Base-by-base conservation (phyloP, 768 basidiomycete genomes). In the Botryobasidium botryosum region DNA sequence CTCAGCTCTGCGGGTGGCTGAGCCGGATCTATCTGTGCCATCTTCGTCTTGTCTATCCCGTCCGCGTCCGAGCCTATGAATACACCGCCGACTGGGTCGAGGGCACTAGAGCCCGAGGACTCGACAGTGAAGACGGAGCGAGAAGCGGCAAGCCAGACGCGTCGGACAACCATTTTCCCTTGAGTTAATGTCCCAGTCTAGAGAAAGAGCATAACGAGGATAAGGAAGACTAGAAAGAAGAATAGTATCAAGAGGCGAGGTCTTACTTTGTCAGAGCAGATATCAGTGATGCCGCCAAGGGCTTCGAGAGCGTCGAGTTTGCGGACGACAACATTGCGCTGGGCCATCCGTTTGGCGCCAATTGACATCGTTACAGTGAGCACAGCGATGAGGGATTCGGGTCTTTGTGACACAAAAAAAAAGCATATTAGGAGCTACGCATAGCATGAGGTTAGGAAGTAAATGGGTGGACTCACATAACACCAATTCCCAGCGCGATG, bases 251-350 rank as follows among this genome's bases (percentile, higher is more conserved):
- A n/a, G n/a, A n/a, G n/a, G n/a, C n/a, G n/a, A n/a, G n/a, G n/a
- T n/a, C n/a, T n/a, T n/a, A 67, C 68, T 47, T 74, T 75, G 57
- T 75, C 74, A 4, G 69, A 68, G 53, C 70, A 70, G 18, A 75
- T 46, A 28, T 71, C 65, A 15, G 67, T 65, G 49, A 74, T 69
- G 17, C 62, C 61, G 0, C 72, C 72, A 2, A 74, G 61, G 0
- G 70, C 69, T 50, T 74, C 72, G 41, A 74, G 68, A 1, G 68
- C 72, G 29, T 68, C 66, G 47, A 74, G 58, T 39, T 65, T 67
- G 51, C 72, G 71, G 47, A 70, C 69, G 3, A 69, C 60, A 17
- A 70, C 63, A 12, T 64, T 64, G 29, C 68, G 59, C 39, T 60
- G 59, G 4, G 68, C 67, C 55, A 75, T 68, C 43, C 69, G 69